Base-by-base conservation (phyloP, 108 stramenopile species). In the Craspedostauros australis region DNA sequence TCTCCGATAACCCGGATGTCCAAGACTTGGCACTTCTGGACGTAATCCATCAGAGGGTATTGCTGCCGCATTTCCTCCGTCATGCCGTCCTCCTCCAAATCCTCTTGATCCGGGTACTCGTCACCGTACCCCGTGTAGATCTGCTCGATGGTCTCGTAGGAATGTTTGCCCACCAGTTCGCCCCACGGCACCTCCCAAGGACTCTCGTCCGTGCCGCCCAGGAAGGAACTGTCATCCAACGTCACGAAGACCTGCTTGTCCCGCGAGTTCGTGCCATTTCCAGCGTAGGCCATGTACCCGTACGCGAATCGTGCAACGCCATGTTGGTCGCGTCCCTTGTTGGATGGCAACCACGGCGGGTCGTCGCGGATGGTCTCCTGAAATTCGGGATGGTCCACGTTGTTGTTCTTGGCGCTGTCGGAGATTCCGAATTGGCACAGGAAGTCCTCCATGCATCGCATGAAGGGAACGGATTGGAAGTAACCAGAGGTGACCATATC, bases 401-500 rank as follows among this genome's bases (percentile, higher is more conserved):
- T n/a, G 43, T 72, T 72, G 21, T 57, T 62, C 24, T 61, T 51
- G 3, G 38, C 64, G 26, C 53, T 43, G 69, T 82, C 68, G 0
- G 79, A 73, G 33, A 76, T 64, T n/a, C 94, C 94, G 64, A 92
- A 92, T 47, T 95, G 94, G 52, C 87, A 88, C 5, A 93, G 36
- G 40, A 93, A 93, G 21, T 68, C 58, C 4, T 74, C 44, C 16
- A 91, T 51, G 52, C 87, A 86, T 44, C 94, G 76, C 79, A 92
- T 89, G 20, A 95, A 33, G 3, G 90, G 82, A 19, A 91, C 86
- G 12, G 50, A 34, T 14, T 60, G 36, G 60, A 91, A 95, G 64
- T 91, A 91, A 7, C 77, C 57, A 4, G 64, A 40, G 6, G 60
- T 61, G 0, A 94, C 92, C 85, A 90, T 81, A 0, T 81, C 62